Conservation (phyloP, 2,329 filamentous ascomycete genomes). For the Talaromyces albobiverticillius region DNA sequence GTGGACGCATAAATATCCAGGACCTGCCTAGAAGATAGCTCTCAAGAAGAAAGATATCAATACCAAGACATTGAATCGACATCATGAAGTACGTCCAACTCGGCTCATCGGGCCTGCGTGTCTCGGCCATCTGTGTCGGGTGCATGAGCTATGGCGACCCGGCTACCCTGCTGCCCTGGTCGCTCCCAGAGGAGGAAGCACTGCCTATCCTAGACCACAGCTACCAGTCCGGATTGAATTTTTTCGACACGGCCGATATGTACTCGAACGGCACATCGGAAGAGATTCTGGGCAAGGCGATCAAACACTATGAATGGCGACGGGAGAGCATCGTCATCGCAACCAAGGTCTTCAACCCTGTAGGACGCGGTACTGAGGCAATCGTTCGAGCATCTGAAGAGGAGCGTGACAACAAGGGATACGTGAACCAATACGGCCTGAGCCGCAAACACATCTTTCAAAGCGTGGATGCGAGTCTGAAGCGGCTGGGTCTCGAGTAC, state of each 20-base stretch:
- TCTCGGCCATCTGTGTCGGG: background rate
- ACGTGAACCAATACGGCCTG: slow-evolving; percentile 44
- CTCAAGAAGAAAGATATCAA: no score
- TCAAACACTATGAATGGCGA: slow-evolving; percentile 58
- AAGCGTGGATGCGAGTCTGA: slow-evolving; percentile 56
- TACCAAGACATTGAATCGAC: no score
- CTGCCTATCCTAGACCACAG: background rate
- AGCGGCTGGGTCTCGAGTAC: slow-evolving; percentile 46
- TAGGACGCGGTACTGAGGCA: slow-evolving; percentile 19
- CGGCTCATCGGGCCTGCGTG: background rate
- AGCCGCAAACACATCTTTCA: slow-evolving; percentile 63
- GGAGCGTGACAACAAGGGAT: slow-evolving; percentile 31
- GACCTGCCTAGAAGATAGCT: no score
- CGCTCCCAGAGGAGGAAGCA: background rate
- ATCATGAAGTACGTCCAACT: slow-evolving; percentile 1
- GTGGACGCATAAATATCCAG: no score
- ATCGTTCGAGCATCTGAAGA: slow-evolving; percentile 28
- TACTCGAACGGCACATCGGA: slow-evolving; percentile 59
- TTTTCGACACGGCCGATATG: slow-evolving; percentile 35
- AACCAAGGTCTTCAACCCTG: slow-evolving; percentile 53
- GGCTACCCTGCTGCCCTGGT: background rate
- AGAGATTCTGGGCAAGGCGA: slow-evolving; percentile 54
- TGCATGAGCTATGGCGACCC: slow-evolving; percentile 1
- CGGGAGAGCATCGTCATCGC: slow-evolving; percentile 58
- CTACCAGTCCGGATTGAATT: background rate